A percentile compares a stretch with the other conserved stretches of the same genome.
These are phyloP conservation scores for Nicotiana otophora DNA, from an alignment of 257 asterid genomes.

Conservation along the genomic window DNA sequence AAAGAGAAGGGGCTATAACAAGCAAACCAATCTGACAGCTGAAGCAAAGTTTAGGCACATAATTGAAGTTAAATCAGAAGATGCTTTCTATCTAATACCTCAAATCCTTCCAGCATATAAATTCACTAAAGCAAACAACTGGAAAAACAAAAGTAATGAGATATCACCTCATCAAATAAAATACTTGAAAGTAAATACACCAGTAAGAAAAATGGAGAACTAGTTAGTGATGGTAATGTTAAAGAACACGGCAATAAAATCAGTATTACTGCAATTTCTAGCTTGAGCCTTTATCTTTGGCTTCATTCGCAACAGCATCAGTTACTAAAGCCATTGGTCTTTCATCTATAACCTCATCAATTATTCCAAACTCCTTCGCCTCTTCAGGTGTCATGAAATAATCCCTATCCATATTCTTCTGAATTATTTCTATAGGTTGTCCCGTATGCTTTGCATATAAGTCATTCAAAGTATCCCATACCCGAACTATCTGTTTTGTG, in stretches of 20 bases:
- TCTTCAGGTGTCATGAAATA: conserved; percentile 87
- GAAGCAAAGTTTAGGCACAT: no score
- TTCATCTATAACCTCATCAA: conserved; percentile 83
- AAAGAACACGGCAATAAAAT: background rate
- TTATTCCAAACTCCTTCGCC: conserved; percentile 89
- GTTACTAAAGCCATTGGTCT: conserved; percentile 70
- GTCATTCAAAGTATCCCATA: conserved; percentile 66
- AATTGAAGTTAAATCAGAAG: background rate
- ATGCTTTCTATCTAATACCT: background rate
- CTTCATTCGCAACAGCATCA: conserved; percentile 57
- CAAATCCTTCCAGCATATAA: background rate
- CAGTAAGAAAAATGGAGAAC: background rate
- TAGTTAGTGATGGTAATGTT: background rate
- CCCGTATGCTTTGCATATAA: conserved; percentile 67
- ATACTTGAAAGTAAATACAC: background rate
- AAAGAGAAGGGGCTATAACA: no score
- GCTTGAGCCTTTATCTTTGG: conserved; percentile 48
- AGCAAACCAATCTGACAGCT: no score
- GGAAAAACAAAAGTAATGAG: background rate
- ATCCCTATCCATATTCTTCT: conserved; percentile 84
- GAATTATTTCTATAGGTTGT: conserved; percentile 52
- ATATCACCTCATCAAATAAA: background rate
- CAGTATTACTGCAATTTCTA: conserved; percentile 38
- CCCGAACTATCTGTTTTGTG: conserved; percentile 78
- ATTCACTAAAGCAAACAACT: background rate